Conservation (phyloP, 1,284 basidiomycete genomes). For the Cerioporus squamosus region DNA sequence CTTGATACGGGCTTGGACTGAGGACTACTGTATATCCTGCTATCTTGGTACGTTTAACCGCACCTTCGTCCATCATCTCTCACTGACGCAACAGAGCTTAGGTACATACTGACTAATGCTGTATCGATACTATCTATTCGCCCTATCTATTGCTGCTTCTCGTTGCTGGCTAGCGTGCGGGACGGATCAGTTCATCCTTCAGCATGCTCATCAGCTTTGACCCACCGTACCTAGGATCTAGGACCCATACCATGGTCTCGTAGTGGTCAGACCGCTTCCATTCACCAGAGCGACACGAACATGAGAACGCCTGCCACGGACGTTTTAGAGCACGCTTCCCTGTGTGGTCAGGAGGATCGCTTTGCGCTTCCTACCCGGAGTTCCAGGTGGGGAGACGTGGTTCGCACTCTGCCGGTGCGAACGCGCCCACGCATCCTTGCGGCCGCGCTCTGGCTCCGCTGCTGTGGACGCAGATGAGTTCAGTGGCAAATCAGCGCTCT, state of each 20-base stretch:
- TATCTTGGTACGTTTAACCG: neutral
- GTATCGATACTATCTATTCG: neutral
- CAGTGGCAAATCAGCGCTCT: no score
- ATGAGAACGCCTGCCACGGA: constrained; percentile 15
- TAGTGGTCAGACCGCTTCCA: no score
- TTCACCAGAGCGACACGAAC: constrained; percentile 1
- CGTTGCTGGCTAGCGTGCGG: no score
- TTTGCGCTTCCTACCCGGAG: neutral
- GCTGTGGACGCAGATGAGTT: no score
- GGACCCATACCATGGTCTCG: no score
- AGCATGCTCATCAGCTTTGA: no score
- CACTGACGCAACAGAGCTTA: no score
- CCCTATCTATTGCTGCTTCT: no score
- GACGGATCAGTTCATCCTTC: no score
- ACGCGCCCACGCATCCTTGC: neutral
- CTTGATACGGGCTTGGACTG: neutral
- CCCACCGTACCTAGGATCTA: no score
- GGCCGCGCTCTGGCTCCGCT: neutral
- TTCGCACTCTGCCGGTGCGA: neutral
- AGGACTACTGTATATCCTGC: neutral
- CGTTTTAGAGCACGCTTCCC: constrained; percentile 9
- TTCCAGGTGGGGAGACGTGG: neutral
- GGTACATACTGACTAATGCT: neutral
- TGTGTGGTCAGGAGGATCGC: constrained; percentile 10
- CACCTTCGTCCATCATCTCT: no score